Percentiles rank a stretch among this genome's conserved stretches.
phyloP scores from a whole-genome alignment of 306 rosid species.

The Gillenia trifoliata region DNA sequence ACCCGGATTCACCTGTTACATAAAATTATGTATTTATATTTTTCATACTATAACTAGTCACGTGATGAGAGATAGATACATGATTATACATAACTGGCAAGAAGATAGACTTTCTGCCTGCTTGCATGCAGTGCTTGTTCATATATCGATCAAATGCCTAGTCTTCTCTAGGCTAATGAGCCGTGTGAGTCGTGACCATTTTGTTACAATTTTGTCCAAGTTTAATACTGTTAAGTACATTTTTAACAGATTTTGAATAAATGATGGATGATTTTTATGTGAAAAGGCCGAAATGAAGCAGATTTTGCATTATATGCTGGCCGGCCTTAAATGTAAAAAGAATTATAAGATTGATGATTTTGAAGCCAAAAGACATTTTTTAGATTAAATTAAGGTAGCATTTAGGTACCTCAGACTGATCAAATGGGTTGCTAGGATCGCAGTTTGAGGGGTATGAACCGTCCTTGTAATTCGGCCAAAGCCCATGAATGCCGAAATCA shows the following conservation, averaged over 20 bases:
- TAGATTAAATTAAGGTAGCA: not conserved
- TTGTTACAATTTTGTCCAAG: too few relatives aligned
- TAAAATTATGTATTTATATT: too few relatives aligned
- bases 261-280: not conserved
- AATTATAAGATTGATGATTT: not conserved
- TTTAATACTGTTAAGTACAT: too few relatives aligned
- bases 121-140: not conserved
- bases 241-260: too few relatives aligned
- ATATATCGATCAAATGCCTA: too few relatives aligned
- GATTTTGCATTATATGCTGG: not conserved
- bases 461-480: conserved; percentile 69
- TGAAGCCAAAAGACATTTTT: not conserved
- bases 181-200: not conserved
- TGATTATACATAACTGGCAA: too few relatives aligned
- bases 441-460: conserved; percentile 74
- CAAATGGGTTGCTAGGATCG: conserved; percentile 61
- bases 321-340: not conserved
- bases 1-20: not conserved
- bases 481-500: conserved; percentile 69
- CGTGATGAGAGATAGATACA: too few relatives aligned
- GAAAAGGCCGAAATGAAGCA: not conserved
- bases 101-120: not conserved
- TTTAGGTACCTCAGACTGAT: conserved; percentile 50
- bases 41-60: not conserved
- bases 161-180: not conserved